A percentile compares a stretch with the other conserved stretches of the same genome.
Conservation (phyloP, 495 filamentous ascomycete genomes). For the Aspergillus asperescens region DNA sequence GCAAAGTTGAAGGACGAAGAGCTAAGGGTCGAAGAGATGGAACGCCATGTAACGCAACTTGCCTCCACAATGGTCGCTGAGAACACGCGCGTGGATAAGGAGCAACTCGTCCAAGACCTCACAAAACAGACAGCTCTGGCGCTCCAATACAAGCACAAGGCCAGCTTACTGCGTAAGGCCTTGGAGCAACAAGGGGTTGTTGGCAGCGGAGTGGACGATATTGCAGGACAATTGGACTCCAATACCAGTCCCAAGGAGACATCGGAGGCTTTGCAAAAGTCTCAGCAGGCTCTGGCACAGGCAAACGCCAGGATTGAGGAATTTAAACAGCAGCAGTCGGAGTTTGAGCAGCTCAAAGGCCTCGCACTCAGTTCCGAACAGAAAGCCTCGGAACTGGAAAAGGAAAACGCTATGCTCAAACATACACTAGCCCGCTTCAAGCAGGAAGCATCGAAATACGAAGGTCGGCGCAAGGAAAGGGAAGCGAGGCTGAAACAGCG, state of each 20-base stretch:
- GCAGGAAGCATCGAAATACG: slow-evolving; percentile 49
- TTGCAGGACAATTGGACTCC: slow-evolving; percentile 40
- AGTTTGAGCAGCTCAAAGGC: slow-evolving; percentile 46
- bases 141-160: slow-evolving; percentile 61
- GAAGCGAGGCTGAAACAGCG: slow-evolving; percentile 47
- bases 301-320: slow-evolving; percentile 57
- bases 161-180: slow-evolving; percentile 52
- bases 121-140: slow-evolving; percentile 63
- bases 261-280: slow-evolving; percentile 38
- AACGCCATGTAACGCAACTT: slow-evolving; percentile 55
- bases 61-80: slow-evolving; percentile 50
- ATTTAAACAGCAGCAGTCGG: slow-evolving; percentile 48
- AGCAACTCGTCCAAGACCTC: slow-evolving; percentile 52
- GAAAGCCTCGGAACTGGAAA: slow-evolving; percentile 56
- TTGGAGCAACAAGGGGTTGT: slow-evolving; percentile 48
- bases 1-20: slow-evolving; percentile 65
- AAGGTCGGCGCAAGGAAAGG: slow-evolving; percentile 47
- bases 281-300: slow-evolving; percentile 47
- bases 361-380: slow-evolving; percentile 61
- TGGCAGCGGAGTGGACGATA: slow-evolving; percentile 35
- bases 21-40: slow-evolving; percentile 49
- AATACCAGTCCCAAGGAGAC: slow-evolving; percentile 38
- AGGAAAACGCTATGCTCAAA: slow-evolving; percentile 50
- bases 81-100: slow-evolving; percentile 42
- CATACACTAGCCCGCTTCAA: slow-evolving; percentile 49